phyloP scores from a whole-genome alignment of 139 green algal species.

The Chlorella sp. region DNA sequence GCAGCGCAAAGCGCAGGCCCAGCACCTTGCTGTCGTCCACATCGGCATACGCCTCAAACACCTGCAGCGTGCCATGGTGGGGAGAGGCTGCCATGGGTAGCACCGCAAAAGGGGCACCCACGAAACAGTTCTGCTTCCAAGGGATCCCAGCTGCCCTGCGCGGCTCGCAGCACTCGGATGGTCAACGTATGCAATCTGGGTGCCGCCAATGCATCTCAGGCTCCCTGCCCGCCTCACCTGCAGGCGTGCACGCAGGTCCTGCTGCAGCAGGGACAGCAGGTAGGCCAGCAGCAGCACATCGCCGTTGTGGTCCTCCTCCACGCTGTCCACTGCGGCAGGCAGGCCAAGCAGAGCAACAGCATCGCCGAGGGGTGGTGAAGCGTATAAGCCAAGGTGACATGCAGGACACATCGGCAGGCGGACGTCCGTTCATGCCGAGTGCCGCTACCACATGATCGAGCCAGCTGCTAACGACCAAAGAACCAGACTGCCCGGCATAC shows the following conservation, averaged over 20 bases:
- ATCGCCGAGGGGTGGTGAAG: too few species aligned
- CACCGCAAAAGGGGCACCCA: too few species aligned
- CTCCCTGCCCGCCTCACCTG: background rate
- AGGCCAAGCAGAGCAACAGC: background rate
- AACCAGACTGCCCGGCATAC: background rate
- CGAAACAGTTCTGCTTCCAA: too few species aligned
- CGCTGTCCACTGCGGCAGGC: background rate
- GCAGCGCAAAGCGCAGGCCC: slow-evolving; percentile 6
- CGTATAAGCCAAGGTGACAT: too few species aligned
- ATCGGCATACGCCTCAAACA: slow-evolving; percentile 12
- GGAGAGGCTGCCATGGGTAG: background rate
- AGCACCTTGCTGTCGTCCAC: slow-evolving; percentile 6
- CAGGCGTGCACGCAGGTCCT: slow-evolving; percentile 36
- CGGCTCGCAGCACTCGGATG: too few species aligned
- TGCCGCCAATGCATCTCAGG: too few species aligned
- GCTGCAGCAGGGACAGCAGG: slow-evolving; percentile 34
- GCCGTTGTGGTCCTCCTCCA: slow-evolving; percentile 43
- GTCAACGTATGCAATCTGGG: too few species aligned
- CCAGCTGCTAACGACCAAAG: too few species aligned
- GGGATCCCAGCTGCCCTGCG: too few species aligned
- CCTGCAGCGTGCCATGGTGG: background rate
- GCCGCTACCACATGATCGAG: too few species aligned
- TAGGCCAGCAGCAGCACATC: slow-evolving; percentile 50
- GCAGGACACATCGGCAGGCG: too few species aligned
- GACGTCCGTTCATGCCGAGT: too few species aligned